A percentile compares a stretch with the other conserved stretches of the same genome.
Evolutionary conservation across 192 early-diverging fungal species (phyloP).

Genomic region (Backusella parvicylindrica): DNA sequence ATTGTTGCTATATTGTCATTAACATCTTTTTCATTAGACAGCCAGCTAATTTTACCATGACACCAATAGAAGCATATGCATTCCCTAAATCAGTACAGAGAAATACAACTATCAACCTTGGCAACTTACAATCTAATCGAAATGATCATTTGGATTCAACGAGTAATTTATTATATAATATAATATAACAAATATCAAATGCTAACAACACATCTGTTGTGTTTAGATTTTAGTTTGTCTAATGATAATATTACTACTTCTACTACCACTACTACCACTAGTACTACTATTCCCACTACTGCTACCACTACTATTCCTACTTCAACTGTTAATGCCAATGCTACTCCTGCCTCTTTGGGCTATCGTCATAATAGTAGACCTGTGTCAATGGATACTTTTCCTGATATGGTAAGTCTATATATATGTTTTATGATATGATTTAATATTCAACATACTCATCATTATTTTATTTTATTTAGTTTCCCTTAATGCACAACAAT

Average conservation of each 20-base stretch:
- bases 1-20: slow-evolving; percentile 30
- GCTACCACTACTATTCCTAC: neutral
- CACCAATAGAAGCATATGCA: slow-evolving; percentile 26
- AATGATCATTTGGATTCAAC: neutral
- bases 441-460: neutral
- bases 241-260: neutral
- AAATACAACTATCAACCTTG: neutral
- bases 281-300: neutral
- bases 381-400: slow-evolving; percentile 33
- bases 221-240: neutral
- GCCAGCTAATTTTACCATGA: neutral
- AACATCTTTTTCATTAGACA: slow-evolving; percentile 26
- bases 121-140: neutral
- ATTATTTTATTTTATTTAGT: slow-evolving; percentile 3
- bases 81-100: slow-evolving; percentile 18
- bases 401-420: slow-evolving; percentile 48
- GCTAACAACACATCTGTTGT: too few relatives aligned
- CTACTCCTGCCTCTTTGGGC: neutral
- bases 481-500: slow-evolving; percentile 17
- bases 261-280: neutral
- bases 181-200: neutral
- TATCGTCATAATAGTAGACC: neutral
- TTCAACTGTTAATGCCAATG: neutral
- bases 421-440: slow-evolving; percentile 8
- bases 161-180: neutral